These are phyloP conservation scores for Echinosophora koreensis DNA, from an alignment of 306 rosid species.

Conservation along the genomic window DNA sequence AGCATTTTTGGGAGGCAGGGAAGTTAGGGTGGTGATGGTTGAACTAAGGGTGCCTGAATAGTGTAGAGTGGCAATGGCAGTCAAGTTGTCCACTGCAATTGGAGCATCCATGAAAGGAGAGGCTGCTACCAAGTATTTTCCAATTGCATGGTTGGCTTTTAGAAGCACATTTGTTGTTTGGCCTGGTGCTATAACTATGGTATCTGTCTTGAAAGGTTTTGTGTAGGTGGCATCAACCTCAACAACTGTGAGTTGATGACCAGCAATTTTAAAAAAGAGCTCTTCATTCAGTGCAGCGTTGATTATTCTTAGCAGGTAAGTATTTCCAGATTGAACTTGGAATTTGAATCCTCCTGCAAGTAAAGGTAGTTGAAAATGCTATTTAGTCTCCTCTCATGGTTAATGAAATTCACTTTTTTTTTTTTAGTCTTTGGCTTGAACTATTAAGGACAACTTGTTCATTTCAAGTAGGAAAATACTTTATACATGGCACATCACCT, in stretches of 20 bases:
- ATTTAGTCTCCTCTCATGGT: background rate
- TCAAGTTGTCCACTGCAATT: constrained; percentile 61
- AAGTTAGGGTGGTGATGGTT: constrained; percentile 60
- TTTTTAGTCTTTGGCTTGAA: background rate
- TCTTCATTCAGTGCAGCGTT: constrained; percentile 94
- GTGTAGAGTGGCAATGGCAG: constrained; percentile 75
- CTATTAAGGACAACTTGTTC: background rate
- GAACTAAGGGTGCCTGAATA: constrained; percentile 56
- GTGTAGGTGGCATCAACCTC: constrained; percentile 90
- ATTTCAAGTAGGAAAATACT: too few species aligned
- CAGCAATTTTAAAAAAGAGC: constrained; percentile 83
- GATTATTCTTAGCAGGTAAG: constrained; percentile 74
- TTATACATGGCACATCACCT: too few species aligned
- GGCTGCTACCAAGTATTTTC: constrained; percentile 69
- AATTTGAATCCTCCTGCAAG: constrained; percentile 61
- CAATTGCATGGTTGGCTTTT: constrained; percentile 50
- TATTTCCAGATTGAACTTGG: constrained; percentile 62
- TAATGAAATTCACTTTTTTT: background rate
- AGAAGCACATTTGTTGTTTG: constrained; percentile 88
- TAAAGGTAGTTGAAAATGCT: background rate
- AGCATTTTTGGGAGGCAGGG: constrained; percentile 68
- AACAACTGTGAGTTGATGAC: constrained; percentile 71
- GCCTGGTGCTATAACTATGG: constrained; percentile 84
- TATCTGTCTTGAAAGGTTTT: constrained; percentile 73
- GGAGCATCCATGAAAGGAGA: constrained; percentile 87